A percentile compares a stretch with the other conserved stretches of the same genome.
These are phyloP conservation scores for Hypocreales sp. DNA, from an alignment of 2,329 filamentous ascomycete species.

Conservation along the genomic window DNA sequence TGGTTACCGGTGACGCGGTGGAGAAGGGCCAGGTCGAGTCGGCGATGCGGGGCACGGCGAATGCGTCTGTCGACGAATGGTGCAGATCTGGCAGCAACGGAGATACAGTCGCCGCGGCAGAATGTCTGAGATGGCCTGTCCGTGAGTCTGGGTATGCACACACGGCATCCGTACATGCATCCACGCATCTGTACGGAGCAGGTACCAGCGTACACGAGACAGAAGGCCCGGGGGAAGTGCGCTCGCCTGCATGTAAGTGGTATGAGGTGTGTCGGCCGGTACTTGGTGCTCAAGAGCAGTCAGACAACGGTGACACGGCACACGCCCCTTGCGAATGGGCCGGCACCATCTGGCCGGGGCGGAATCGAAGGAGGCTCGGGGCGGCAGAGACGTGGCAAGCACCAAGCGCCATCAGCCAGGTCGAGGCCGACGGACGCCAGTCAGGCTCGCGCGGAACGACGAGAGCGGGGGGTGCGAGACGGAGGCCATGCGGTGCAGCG, in stretches of 20 bases:
- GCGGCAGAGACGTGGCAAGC: no score
- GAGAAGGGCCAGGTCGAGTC: neutral
- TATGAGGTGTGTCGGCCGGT: no score
- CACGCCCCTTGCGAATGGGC: neutral
- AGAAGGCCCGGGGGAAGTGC: no score
- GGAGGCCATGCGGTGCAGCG: neutral
- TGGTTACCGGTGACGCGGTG: slow-evolving; percentile 2
- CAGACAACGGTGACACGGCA: no score
- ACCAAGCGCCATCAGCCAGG: slow-evolving; percentile 3
- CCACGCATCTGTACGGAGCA: neutral
- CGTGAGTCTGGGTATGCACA: neutral
- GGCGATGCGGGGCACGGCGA: slow-evolving; percentile 2
- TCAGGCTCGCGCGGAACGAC: no score
- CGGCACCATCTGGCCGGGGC: slow-evolving; percentile 3
- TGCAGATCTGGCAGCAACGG: neutral
- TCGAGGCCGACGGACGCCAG: no score
- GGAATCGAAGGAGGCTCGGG: no score
- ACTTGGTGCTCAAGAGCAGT: no score
- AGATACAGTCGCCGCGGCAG: slow-evolving; percentile 1
- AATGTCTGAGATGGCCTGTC: slow-evolving; percentile 2
- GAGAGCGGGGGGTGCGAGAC: neutral
- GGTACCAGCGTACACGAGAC: no score
- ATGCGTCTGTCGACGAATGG: slow-evolving; percentile 1
- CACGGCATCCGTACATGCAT: neutral
- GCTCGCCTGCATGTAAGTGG: no score